Evolutionary conservation across 441 rosid species (phyloP).

Genomic region (Populus hybrid): DNA sequence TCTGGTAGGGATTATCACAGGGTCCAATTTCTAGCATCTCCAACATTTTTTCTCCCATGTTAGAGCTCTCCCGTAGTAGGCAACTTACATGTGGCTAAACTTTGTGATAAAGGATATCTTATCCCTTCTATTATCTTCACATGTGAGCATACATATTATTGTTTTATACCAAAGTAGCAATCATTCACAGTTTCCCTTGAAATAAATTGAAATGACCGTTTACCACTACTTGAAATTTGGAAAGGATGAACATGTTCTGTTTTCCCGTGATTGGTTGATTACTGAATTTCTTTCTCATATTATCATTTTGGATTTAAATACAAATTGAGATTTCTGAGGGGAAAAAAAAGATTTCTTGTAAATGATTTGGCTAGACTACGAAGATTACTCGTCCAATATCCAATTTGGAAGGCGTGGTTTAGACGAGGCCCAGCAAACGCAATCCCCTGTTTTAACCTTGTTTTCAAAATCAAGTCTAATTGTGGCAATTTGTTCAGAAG

Average conservation of each 20-base stretch:
- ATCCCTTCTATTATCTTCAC: slow-evolving; percentile 16
- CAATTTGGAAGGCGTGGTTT: too few species aligned
- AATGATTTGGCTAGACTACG: too few species aligned
- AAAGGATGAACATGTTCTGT: not conserved
- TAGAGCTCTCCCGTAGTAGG: not conserved
- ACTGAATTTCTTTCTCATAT: not conserved
- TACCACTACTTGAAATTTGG: not conserved
- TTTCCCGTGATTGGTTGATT: too few species aligned
- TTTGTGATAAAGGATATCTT: not conserved
- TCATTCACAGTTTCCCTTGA: not conserved
- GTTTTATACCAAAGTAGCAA: not conserved
- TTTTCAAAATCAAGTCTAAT: too few species aligned
- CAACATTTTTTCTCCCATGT: slow-evolving; percentile 24
- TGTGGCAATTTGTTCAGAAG: too few species aligned
- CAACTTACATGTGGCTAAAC: not conserved
- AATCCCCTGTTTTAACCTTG: too few species aligned
- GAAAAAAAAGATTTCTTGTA: too few species aligned
- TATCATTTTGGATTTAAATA: too few species aligned
- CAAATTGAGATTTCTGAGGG: too few species aligned
- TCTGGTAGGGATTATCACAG: slow-evolving; percentile 38
- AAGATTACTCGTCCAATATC: too few species aligned
- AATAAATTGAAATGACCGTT: not conserved
- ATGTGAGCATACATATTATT: not conserved
- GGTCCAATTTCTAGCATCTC: slow-evolving; percentile 56
- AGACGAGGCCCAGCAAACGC: too few species aligned